Conservation (phyloP, 495 filamentous ascomycete genomes). For the Aspergillus affinis region DNA sequence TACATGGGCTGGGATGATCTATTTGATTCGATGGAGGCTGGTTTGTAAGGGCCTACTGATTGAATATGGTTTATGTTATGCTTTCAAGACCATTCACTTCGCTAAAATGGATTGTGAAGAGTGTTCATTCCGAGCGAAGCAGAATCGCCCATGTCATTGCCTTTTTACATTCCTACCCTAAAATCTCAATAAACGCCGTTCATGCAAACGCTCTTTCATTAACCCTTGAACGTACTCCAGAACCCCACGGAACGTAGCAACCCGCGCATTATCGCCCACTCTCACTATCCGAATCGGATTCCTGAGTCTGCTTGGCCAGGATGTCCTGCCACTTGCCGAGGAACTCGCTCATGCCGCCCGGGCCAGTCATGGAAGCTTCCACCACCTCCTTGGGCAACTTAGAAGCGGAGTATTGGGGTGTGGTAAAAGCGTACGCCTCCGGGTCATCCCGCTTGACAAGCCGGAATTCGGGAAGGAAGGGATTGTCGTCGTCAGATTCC, state of each 20-base stretch:
- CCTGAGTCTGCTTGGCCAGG: conserved; percentile 54
- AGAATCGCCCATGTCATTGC: not conserved
- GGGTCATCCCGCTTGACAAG: conserved; percentile 81
- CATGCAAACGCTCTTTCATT: not conserved
- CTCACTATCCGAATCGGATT: conserved; percentile 48
- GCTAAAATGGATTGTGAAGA: not conserved
- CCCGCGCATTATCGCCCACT: conserved; percentile 26
- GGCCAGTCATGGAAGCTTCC: conserved; percentile 69
- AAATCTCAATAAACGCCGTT: conserved; percentile 16
- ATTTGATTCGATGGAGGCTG: too few species aligned
- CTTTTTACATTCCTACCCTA: not conserved
- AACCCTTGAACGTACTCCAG: not conserved
- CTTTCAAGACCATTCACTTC: too few species aligned
- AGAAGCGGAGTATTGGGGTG: conserved; percentile 89
- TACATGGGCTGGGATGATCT: not conserved
- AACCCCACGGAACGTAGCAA: not conserved
- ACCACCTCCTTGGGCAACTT: conserved; percentile 95
- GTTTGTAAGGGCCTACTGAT: too few species aligned
- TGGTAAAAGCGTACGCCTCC: conserved; percentile 79
- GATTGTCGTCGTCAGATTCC: conserved; percentile 55
- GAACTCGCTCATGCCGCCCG: conserved; percentile 80
- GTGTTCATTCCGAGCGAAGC: too few species aligned
- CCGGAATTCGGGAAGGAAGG: conserved; percentile 73
- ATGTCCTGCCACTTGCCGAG: conserved; percentile 83
- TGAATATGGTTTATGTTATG: too few species aligned